Evolutionary conservation across 1,284 basidiomycete species (phyloP).

Genomic region (Cutaneotrichosporon mucoides): DNA sequence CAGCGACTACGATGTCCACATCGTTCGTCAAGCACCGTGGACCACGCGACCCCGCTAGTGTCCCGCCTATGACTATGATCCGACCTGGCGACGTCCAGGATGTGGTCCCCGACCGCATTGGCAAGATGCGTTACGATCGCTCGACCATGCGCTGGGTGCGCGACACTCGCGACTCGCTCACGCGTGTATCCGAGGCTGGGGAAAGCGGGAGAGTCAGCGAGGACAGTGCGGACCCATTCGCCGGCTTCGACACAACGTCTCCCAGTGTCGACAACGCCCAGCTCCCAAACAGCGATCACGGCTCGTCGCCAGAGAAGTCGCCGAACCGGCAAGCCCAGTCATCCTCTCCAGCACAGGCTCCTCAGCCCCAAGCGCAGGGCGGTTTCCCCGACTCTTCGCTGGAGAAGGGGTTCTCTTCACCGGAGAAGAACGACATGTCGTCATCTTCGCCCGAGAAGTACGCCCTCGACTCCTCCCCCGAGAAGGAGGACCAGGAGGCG

Average conservation of each 20-base stretch:
- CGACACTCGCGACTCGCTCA: constrained; percentile 43
- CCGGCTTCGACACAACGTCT: constrained; percentile 65
- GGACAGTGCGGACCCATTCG: constrained; percentile 76
- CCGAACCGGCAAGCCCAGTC: background rate
- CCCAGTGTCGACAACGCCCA: background rate
- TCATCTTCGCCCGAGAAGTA: background rate
- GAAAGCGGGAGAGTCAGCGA: constrained; percentile 49
- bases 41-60: constrained; percentile 47
- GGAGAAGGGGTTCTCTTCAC: background rate
- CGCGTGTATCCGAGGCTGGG: constrained; percentile 40
- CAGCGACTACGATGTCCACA: constrained; percentile 69
- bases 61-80: constrained; percentile 53
- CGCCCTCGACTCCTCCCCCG: constrained; percentile 2
- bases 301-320: background rate
- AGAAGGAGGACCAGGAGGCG: constrained; percentile 5
- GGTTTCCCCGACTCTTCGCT: background rate
- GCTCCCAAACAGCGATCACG: background rate
- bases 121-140: constrained; percentile 80
- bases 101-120: constrained; percentile 66
- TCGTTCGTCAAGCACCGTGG: constrained; percentile 81
- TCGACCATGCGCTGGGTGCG: constrained; percentile 78
- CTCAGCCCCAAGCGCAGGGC: background rate
- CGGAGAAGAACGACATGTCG: background rate
- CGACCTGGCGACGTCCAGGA: constrained; percentile 66
- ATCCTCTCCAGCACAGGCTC: background rate